Conservation (phyloP, 257 asterid species). For the Thymus quinquecostatus region DNA sequence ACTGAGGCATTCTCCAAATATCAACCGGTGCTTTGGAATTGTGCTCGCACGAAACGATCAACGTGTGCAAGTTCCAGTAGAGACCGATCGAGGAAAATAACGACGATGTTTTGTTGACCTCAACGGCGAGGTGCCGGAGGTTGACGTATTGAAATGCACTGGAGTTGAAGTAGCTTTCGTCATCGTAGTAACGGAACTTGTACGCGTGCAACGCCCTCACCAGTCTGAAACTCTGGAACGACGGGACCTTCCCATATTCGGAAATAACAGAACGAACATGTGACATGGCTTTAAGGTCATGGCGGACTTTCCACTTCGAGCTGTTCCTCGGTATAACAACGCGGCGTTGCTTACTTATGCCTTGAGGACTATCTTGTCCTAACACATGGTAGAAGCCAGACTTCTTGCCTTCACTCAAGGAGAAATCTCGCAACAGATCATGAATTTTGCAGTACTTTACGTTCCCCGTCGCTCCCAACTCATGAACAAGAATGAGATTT, state of each 20-base stretch:
- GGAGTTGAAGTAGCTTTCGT: no score
- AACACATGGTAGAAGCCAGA: neutral
- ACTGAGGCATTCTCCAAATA: no score
- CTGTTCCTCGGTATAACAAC: neutral
- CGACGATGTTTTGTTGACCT: no score
- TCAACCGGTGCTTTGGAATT: no score
- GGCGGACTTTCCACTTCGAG: neutral
- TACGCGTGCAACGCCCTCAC: neutral
- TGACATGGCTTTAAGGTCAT: neutral
- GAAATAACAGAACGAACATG: slow-evolving; percentile 18
- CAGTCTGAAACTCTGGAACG: neutral
- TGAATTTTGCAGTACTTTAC: slow-evolving; percentile 2
- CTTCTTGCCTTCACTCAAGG: slow-evolving; percentile 9
- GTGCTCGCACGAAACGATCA: neutral
- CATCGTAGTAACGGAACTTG: neutral
- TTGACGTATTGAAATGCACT: no score
- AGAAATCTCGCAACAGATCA: slow-evolving; percentile 24
- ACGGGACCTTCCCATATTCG: neutral
- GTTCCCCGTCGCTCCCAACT: neutral
- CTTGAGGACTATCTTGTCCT: neutral
- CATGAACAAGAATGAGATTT: neutral
- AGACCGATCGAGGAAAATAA: neutral
- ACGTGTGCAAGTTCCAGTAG: slow-evolving; percentile 20
- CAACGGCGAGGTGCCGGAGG: slow-evolving; percentile 10
- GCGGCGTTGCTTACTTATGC: neutral